Evolutionary conservation across 495 filamentous ascomycete genomes (phyloP), one percentile per base, ranked within the genome.

Genomic region (Lophiostoma macrostomum): DNA sequence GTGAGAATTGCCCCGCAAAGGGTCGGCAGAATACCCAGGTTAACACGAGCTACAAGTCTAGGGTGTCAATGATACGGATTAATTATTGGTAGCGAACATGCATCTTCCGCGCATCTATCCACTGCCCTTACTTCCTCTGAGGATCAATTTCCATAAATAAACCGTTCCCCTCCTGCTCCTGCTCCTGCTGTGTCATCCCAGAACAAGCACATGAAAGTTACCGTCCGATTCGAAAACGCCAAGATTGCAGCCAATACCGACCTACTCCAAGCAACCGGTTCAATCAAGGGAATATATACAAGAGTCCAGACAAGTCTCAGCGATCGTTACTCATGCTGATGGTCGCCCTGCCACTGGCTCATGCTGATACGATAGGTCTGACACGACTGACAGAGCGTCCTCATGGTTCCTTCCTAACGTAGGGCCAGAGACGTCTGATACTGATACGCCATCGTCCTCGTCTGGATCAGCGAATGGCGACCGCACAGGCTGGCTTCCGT

Each of bases 341-440:
- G 58, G 31, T 25, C 53, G 31, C 11, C 8, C n/a, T 6, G 53
- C 46, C n/a, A 50, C 45, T n/a, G 53, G 58, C 19, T 62, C 53
- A 5, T 57, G 25, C 37, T 62, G 58, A 31, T 62, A 57, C 13
- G 58, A 62, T 12, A 62, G 8, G 29, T 59, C 60, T 13, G 54
- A 58, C 23, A 63, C 55, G 1, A 46, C 55, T 8, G 49, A 54
- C 23, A 63, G 22, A 0, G 28, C 27, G 19, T 63, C n/a, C n/a
- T n/a, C 60, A 4, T 32, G 22, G 13, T 41, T 25, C 34, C 50
- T 44, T 31, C 44, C 29, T 16, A 13, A 11, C 14, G 41, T 47
- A 6, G 54, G 47, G 25, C 44, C 52, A 19, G 58, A 57, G 4
- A 57, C 11, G 1, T 42, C 53, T 8, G 58, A 57, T 1, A 62